Evolutionary conservation across 495 filamentous ascomycete species (phyloP).

Genomic region (Aspergillus nidulans): DNA sequence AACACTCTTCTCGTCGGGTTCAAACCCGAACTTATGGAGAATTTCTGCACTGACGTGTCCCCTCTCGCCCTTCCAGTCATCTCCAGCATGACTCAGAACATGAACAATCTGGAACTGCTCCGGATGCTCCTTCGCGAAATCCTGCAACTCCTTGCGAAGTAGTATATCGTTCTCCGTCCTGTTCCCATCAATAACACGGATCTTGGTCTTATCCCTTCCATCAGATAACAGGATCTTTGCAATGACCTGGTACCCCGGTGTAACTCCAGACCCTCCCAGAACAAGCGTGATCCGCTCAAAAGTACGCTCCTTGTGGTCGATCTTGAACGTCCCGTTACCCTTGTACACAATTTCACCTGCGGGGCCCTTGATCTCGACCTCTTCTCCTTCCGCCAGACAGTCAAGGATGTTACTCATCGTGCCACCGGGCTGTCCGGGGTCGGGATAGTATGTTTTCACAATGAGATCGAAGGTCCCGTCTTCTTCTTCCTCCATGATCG

Average conservation of each 20-base stretch:
- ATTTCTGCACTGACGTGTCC: no score
- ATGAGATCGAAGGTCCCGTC: slow-evolving; percentile 37
- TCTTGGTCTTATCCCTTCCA: no score
- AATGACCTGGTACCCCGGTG: slow-evolving; percentile 31
- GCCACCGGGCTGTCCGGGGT: slow-evolving; percentile 27
- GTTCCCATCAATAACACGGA: no score
- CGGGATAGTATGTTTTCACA: slow-evolving; percentile 37
- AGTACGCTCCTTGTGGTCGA: slow-evolving; percentile 11
- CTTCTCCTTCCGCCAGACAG: slow-evolving; percentile 31
- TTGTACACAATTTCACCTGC: slow-evolving; percentile 38
- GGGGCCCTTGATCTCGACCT: slow-evolving; percentile 42
- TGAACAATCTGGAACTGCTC: no score
- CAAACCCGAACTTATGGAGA: no score
- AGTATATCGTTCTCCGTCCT: no score
- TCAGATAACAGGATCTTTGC: slow-evolving; percentile 17
- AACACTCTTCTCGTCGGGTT: no score
- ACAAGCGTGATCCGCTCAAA: slow-evolving; percentile 13
- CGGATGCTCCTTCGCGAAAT: no score
- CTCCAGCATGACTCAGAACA: no score
- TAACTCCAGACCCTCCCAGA: slow-evolving; percentile 22
- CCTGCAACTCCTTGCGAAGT: no score
- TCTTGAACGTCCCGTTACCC: slow-evolving; percentile 22
- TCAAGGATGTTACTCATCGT: slow-evolving; percentile 38
- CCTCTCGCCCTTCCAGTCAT: no score
- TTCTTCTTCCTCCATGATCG: slow-evolving; percentile 34